Conservation (phyloP, 345 rosid genomes). For the Euclidium syriacum region DNA sequence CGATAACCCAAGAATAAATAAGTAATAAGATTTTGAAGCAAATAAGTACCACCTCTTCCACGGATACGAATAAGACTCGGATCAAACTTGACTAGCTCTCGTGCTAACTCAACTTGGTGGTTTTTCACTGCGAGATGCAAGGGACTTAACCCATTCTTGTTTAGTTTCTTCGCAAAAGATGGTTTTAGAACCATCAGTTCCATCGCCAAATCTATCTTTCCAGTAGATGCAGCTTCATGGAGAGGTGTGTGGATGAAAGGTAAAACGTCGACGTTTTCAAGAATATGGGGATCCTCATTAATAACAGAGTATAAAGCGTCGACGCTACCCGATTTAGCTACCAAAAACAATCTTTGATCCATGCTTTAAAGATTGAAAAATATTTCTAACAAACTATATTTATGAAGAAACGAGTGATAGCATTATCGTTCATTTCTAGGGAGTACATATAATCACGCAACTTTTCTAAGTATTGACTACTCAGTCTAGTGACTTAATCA, state of each 20-base stretch:
- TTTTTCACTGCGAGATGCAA: conserved; percentile 17
- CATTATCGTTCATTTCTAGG: no score
- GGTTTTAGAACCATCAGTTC: conserved; percentile 17
- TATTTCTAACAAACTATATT: no score
- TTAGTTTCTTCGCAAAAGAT: conserved; percentile 18
- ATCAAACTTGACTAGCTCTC: conserved; percentile 12
- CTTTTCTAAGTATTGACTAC: no score
- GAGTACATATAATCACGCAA: no score
- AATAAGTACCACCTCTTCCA: conserved; percentile 2
- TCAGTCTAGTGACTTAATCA: no score
- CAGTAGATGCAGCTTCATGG: conserved; percentile 2
- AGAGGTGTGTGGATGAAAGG: conserved; percentile 13
- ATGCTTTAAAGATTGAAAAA: no score
- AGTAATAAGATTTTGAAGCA: neutral
- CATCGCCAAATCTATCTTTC: conserved; percentile 6
- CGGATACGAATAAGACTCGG: conserved; percentile 2
- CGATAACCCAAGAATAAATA: no score
- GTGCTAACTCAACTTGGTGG: neutral
- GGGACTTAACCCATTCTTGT: neutral
- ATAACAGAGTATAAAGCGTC: conserved; percentile 8
- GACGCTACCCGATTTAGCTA: neutral
- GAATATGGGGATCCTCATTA: neutral
- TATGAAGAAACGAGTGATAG: no score
- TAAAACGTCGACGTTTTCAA: neutral
- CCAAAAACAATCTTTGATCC: neutral